Evolutionary conservation across 768 basidiomycete species (phyloP).

Genomic region (Chalciporus sphaerocephalus): DNA sequence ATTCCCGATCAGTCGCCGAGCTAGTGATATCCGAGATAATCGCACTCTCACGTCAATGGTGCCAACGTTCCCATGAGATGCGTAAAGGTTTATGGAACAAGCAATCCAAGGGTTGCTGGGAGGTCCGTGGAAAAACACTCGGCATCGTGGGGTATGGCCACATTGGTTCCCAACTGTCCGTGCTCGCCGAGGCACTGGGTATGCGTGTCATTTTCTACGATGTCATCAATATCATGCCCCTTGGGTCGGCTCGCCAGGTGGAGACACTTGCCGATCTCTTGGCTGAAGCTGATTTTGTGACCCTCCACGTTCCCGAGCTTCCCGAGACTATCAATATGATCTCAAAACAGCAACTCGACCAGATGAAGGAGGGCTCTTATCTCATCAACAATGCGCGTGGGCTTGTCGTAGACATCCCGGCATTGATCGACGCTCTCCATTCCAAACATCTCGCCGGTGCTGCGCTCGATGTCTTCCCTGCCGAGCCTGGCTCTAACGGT

Average conservation of each 20-base stretch:
- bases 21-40: conserved; percentile 93
- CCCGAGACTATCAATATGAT: conserved; percentile 97
- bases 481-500: conserved; percentile 91
- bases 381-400: conserved; percentile 98
- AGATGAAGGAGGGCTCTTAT: conserved; percentile 94
- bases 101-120: conserved; percentile 97
- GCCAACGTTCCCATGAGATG: conserved; percentile 85
- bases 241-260: conserved; percentile 89
- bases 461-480: conserved; percentile 91
- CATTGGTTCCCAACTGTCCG: conserved; percentile 95
- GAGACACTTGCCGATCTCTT: conserved; percentile 75
- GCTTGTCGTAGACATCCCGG: conserved; percentile 91
- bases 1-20: conserved; percentile 98
- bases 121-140: conserved; percentile 93
- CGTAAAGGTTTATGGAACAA: conserved; percentile 95
- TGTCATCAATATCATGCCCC: conserved; percentile 94
- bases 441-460: conserved; percentile 84
- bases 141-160: conserved; percentile 99
- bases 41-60: conserved; percentile 89
- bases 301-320: conserved; percentile 93
- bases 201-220: conserved; percentile 96
- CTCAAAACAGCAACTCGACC: conserved; percentile 62
- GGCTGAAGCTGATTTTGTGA: conserved; percentile 82
- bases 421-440: conserved; percentile 74
- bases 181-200: conserved; percentile 93